phyloP scores from a whole-genome alignment of 2,329 filamentous ascomycete species.

The Coniosporium tulheliwenetii region DNA sequence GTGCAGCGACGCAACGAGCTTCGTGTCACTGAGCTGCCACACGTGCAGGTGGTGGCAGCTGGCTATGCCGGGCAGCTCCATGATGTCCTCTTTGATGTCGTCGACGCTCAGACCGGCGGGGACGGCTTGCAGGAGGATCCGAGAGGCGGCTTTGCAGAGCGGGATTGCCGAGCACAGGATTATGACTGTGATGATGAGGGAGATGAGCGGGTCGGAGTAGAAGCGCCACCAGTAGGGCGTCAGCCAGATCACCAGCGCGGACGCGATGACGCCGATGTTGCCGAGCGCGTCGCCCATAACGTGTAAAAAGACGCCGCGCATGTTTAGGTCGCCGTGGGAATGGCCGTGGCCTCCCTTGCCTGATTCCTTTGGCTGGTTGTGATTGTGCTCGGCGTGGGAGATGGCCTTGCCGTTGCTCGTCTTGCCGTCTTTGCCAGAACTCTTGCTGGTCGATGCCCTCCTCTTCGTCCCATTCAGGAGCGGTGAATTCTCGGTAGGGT shows the following conservation, averaged over 20 bases:
- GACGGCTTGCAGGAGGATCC: slow-evolving; percentile 87
- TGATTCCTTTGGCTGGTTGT: slow-evolving; percentile 56
- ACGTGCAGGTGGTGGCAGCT: slow-evolving; percentile 94
- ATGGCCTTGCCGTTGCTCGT: background rate
- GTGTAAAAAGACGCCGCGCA: slow-evolving; percentile 60
- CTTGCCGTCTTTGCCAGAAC: slow-evolving; percentile 3
- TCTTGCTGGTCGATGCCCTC: slow-evolving; percentile 3
- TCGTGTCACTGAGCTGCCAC: slow-evolving; percentile 93
- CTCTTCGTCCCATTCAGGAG: slow-evolving; percentile 6
- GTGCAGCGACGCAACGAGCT: slow-evolving; percentile 84
- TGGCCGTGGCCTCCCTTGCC: slow-evolving; percentile 53
- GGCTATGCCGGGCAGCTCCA: slow-evolving; percentile 66
- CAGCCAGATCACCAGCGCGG: slow-evolving; percentile 81
- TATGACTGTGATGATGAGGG: slow-evolving; percentile 77
- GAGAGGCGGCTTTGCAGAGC: slow-evolving; percentile 62
- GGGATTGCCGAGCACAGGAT: slow-evolving; percentile 60
- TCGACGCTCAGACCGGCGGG: slow-evolving; percentile 77
- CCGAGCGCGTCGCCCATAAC: slow-evolving; percentile 71
- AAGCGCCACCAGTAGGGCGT: slow-evolving; percentile 65
- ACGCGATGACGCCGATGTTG: slow-evolving; percentile 72
- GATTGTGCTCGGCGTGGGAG: slow-evolving; percentile 47
- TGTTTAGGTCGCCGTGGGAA: slow-evolving; percentile 80
- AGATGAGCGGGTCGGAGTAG: slow-evolving; percentile 86
- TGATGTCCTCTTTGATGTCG: slow-evolving; percentile 85
- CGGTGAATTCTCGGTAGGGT: slow-evolving; percentile 15